These are phyloP conservation scores for Uncinocarpus reesii DNA, from an alignment of 2,329 filamentous ascomycete genomes.

Conservation along the genomic window DNA sequence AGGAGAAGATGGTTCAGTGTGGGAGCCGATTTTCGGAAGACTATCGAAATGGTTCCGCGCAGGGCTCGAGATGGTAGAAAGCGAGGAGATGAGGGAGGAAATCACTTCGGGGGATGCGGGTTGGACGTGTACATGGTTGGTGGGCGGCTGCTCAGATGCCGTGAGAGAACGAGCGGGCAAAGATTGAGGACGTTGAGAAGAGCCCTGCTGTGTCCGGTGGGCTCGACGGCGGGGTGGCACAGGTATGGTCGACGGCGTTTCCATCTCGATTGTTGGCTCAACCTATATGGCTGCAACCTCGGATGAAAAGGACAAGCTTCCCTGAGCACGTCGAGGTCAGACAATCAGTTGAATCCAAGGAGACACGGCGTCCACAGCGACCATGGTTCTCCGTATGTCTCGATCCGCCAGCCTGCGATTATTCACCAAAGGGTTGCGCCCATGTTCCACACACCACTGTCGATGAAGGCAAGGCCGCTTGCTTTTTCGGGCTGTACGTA, in stretches of 20 bases:
- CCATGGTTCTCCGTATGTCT: slow-evolving; percentile 3
- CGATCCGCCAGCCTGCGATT: background rate
- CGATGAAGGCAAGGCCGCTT: too few relatives aligned
- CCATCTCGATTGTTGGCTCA: background rate
- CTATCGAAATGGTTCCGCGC: slow-evolving; percentile 60
- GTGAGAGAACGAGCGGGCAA: slow-evolving; percentile 25
- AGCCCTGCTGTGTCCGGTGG: slow-evolving; percentile 5
- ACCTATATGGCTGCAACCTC: background rate
- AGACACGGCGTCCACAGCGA: background rate
- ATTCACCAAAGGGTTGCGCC: background rate
- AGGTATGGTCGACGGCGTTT: background rate
- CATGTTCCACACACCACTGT: background rate
- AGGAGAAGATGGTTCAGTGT: slow-evolving; percentile 31
- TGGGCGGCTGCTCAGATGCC: slow-evolving; percentile 13
- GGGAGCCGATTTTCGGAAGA: slow-evolving; percentile 36
- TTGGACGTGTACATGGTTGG: slow-evolving; percentile 22
- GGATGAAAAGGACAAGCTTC: background rate
- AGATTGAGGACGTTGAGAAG: slow-evolving; percentile 35
- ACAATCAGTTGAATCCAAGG: background rate
- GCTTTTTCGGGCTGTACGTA: too few relatives aligned
- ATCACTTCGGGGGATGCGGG: slow-evolving; percentile 43
- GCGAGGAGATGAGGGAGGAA: slow-evolving; percentile 51
- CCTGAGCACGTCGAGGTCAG: background rate
- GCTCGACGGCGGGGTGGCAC: slow-evolving; percentile 8
- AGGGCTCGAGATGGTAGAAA: slow-evolving; percentile 52